phyloP scores from a whole-genome alignment of 768 basidiomycete genomes.

The Lyophyllum atratum region DNA sequence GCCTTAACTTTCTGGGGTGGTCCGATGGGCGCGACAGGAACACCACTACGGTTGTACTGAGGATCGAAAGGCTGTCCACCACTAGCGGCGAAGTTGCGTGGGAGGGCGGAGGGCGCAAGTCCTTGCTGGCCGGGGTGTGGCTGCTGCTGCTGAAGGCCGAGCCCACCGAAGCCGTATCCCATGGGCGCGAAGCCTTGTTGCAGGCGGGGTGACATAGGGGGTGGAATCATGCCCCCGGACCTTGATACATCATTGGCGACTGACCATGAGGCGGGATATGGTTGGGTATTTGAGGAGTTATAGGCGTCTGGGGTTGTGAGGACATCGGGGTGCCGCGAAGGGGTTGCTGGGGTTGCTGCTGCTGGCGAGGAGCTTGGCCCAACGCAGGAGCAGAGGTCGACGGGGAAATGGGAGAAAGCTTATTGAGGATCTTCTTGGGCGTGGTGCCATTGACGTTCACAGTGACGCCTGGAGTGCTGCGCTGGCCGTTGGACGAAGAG shows the following conservation, averaged over 20 bases:
- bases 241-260: conserved; percentile 48
- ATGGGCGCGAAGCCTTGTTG: conserved; percentile 51
- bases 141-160: conserved; percentile 34
- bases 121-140: conserved; percentile 35
- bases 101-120: conserved; percentile 55
- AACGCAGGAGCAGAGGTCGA: conserved; percentile 26
- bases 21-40: conserved; percentile 52
- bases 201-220: conserved; percentile 57
- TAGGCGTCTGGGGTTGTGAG: conserved; percentile 52
- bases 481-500: conserved; percentile 28
- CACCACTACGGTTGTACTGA: conserved; percentile 41
- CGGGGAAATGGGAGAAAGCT: conserved; percentile 34
- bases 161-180: conserved; percentile 53
- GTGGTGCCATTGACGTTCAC: conserved; percentile 46
- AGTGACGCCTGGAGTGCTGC: conserved; percentile 30
- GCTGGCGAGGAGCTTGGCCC: conserved; percentile 34
- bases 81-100: conserved; percentile 51
- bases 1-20: conserved; percentile 53
- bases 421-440: conserved; percentile 66
- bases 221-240: conserved; percentile 43
- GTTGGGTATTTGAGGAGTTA: conserved; percentile 46
- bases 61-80: conserved; percentile 55
- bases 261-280: conserved; percentile 44
- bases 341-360: conserved; percentile 32
- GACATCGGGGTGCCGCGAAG: conserved; percentile 35